Evolutionary conservation across 2,329 filamentous ascomycete genomes (phyloP), one percentile per base, ranked within the genome.

Genomic region (Cryphonectria nitschkei): DNA sequence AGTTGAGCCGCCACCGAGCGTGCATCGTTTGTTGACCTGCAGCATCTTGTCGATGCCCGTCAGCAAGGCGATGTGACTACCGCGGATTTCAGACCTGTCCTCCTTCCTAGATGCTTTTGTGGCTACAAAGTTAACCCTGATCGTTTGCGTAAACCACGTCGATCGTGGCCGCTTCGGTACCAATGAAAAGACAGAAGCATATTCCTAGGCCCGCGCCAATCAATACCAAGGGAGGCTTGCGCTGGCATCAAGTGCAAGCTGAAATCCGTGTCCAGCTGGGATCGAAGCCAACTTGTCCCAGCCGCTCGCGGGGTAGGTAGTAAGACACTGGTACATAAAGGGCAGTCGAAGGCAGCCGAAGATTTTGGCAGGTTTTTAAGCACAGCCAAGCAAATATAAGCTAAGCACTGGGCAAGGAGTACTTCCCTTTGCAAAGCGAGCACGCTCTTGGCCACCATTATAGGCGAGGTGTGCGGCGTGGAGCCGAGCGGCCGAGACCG

Each of bases 1-100:
- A 87, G 85, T 94, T 94, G 74, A 90, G 83, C 16, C 88, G 86
- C 92, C 92, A 94, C 80, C 94, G 94, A 74, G 91, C 90, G 77
- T 93, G 90, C 75, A 93, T 84, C 80, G 3, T 39, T 94, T 94
- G 74, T 87, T 89, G 69, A 94, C 86, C 26, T 92, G 89, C 16
- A 95, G 86, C 22, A 94, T 85, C 26, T 34, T 34, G 2, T 90
- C 91, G 37, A 89, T 88, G 39, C 92, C 92, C 83, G 94, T 89
- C 69, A 92, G 74, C 16, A 34, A 37, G 34, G n/a, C 22, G 34
- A 62, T 41, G 60, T 19, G 32, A 32, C 34, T 62, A 32, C 16
- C 58, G n/a, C 39, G 34, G 16, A 62, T 39, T 3, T 8, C 32
- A 26, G 16, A 39, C 13, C 11, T 19, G 22, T 26, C 26, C 26